These are phyloP conservation scores for Uronychia binucleata DNA, from an alignment of 73 alveolate species.

Conservation along the genomic window DNA sequence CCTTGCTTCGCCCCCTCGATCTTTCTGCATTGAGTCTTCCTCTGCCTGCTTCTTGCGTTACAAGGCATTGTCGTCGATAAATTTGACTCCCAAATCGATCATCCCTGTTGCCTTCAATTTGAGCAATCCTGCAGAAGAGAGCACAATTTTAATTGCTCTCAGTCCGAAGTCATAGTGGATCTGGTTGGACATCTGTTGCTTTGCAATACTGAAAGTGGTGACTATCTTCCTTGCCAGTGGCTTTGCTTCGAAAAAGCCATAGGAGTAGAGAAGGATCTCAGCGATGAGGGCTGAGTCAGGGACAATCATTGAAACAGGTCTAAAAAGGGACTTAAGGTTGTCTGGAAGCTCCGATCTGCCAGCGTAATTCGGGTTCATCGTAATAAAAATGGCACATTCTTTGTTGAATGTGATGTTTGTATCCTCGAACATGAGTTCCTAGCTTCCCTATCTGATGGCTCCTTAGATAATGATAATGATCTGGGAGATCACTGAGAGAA, in stretches of 20 bases:
- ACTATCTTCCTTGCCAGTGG: conserved; percentile 77
- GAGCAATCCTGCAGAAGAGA: conserved; percentile 38
- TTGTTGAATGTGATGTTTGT: conserved; percentile 36
- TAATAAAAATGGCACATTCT: conserved; percentile 73
- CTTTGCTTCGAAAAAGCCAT: conserved; percentile 74
- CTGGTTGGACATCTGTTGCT: conserved; percentile 71
- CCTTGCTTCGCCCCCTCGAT: neutral
- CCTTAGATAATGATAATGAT: conserved; percentile 94
- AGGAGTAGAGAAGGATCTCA: conserved; percentile 72
- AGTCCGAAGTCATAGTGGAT: conserved; percentile 83
- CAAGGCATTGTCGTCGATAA: neutral
- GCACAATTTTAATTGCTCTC: conserved; percentile 78
- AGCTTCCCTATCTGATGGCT: conserved; percentile 71
- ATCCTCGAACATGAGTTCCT: conserved; percentile 49
- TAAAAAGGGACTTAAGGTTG: conserved; percentile 71
- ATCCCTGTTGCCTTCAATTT: conserved; percentile 39
- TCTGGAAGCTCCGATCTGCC: conserved; percentile 88
- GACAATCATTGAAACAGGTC: conserved; percentile 84
- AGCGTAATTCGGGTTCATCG: conserved; percentile 83
- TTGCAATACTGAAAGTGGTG: conserved; percentile 68
- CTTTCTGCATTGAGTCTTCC: neutral
- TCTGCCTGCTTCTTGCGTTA: conserved; percentile 8
- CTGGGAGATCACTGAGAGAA: conserved; percentile 95
- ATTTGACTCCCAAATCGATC: conserved; percentile 63
- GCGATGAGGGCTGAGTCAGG: conserved; percentile 81